Evolutionary conservation across 177 flowering plant genomes (phyloP), one percentile per base, ranked within the genome.

Genomic region (Vitis hybrid): DNA sequence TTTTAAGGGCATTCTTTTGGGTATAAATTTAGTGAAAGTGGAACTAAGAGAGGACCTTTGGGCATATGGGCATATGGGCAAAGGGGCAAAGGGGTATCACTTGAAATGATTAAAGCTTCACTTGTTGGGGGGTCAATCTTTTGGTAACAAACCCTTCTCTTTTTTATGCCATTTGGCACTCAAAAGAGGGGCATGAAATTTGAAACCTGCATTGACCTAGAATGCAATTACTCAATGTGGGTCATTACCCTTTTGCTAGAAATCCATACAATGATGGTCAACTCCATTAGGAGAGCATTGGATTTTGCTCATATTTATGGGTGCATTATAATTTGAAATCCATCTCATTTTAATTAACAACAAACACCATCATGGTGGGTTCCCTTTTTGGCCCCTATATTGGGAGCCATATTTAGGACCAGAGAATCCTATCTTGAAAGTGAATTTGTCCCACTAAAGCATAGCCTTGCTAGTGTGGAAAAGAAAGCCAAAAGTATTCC

Each of bases 311-410:
- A 10, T 64, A 10, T 70, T 66, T 72, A 52, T 48, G 7, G n/a
- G 30, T 23, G 66, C 62, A 68, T 1, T 18, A 66, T 71, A 48
- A 74, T 72, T 66, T 56, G 64, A 19, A 60, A 18, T 15, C 21
- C 15, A 34, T 11, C 48, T 40, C 48, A 40, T 40, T 40, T n/a
- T 14, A 21, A 58, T 52, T 64, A 59, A 19, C 68, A 69, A 71
- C 40, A 52, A 74, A 72, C 80, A 77, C 62, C 64, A 74, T 81
- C 45, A 81, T 78, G 65, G 10, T 54, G 13, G 21, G 5, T 60
- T 56, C 12, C 64, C 81, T 81, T 81, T 78, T 54, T 81, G 79
- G 77, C 79, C 71, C 73, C 81, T 72, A 69, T 23, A 30, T 14
- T 55, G 62, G 64, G 45, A 67, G 50, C 69, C 59, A 66, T 26